A percentile compares a stretch with the other conserved stretches of the same genome.
Conservation (phyloP, 2,329 filamentous ascomycete genomes). For the Cladosporium cucumerinum region DNA sequence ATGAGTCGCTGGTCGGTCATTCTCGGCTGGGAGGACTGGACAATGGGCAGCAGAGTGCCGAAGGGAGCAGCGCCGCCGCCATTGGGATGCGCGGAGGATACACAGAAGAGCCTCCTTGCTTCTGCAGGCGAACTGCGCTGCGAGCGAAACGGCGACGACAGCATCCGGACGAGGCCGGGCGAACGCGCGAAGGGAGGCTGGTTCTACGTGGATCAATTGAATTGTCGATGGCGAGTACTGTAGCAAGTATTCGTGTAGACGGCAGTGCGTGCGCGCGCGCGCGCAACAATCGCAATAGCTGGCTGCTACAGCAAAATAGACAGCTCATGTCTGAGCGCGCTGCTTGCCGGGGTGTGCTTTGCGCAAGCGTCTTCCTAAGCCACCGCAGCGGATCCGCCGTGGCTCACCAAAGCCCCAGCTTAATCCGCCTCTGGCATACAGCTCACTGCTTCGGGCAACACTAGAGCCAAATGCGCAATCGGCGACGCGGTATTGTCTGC, state of each 20-base stretch:
- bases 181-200: background rate
- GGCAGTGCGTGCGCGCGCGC: background rate
- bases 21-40: constrained; percentile 16
- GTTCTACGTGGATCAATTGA: background rate
- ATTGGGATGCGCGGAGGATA: constrained; percentile 22
- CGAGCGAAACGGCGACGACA: background rate
- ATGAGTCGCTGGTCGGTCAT: constrained; percentile 12
- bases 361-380: background rate
- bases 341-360: background rate
- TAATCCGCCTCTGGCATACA: background rate
- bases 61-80: constrained; percentile 23
- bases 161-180: background rate
- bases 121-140: constrained; percentile 17
- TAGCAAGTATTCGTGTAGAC: background rate
- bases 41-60: constrained; percentile 15
- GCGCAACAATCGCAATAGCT: background rate
- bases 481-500: background rate
- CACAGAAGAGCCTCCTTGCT: constrained; percentile 25
- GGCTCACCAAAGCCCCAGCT: background rate
- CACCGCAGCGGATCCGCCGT: background rate
- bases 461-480: background rate
- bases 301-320: background rate
- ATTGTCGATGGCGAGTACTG: background rate
- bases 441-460: background rate
- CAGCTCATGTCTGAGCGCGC: background rate